Base-by-base conservation (phyloP, 108 stramenopile genomes). In the Cyclotella baltica region DNA sequence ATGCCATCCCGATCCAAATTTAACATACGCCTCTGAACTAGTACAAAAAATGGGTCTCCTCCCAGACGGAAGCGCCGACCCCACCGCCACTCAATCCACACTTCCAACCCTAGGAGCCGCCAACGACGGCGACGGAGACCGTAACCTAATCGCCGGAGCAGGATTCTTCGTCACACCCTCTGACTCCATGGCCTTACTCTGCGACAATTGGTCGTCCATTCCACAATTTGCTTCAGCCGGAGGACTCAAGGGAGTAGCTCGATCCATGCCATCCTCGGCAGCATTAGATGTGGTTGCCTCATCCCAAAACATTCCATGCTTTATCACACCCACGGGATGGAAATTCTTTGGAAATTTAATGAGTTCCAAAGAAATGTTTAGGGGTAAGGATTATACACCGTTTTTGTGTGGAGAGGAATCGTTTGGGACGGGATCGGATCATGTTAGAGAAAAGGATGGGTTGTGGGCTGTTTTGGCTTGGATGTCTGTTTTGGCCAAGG, bases 321-420 rank as follows among this genome's bases (percentile, higher is more conserved):
- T 99, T 84, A 96, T 94, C 25, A 97, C 97, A 5, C 99, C 99
- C 11, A 99, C 99, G 46, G 99, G 99, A 31, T 99, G 99, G 99
- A 99, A 99, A 84, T 99, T 96, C 86, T 99, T 99, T 83, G 98
- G 98, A 16, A 99, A 99, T 79, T 78, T 98, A 25, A 99, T 99
- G 99, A 94, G 96, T 69, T 96, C 95, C 35, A 96, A 96, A 72
- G 97, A 93, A 67, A 87, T 91, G 62, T 96, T 95, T 67, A 88
- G 76, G 23, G 87, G 88, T 30, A 80, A 72, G 40, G 93, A 98
- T 76, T 98, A 96, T 75, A 92, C 90, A 8, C 99, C 99, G 0
- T 97, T 99, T 62, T 86, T 99, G 18, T 99, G 99, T 81, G 99
- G 99, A 0, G 99, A 99, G 76, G 99, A 99, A 87, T 96, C 94